Base-by-base conservation (phyloP, 192 early-diverging fungal species). In the Backusella sp. region DNA sequence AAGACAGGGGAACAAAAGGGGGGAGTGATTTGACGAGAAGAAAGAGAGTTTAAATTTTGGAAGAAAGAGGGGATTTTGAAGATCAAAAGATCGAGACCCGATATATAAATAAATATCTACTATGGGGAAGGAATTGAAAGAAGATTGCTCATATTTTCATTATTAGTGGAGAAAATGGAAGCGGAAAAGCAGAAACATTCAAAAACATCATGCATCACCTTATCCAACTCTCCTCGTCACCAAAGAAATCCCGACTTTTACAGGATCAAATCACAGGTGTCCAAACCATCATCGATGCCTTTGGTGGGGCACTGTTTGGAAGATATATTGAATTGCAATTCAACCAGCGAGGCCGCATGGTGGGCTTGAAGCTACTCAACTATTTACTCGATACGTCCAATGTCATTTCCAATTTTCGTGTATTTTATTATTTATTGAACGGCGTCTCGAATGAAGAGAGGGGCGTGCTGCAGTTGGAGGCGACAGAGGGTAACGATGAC, bases 351-450 rank as follows among this genome's bases (percentile, higher is more conserved):
- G 94, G 95, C 9, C 91, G 92, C 34, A 88, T 96, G 72, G 88
- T 96, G 23, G 97, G 97, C 6, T 90, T 92, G 23, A 96, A 94
- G 79, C 87, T 91, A 76, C 84, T 97, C 76, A 91, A 94, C 77
- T 97, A 96, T 76, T 87, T 97, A 73, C 84, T 98, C 26, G 96
- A 98, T 73, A 94, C 94, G 80, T 83, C 80, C 36, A 90, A 95
- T 6, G 91, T 98, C n/a, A 85, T 90, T 4, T 88, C 92, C 75
- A 96, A 91, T 84, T 99, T 97, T 86, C 94, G 98, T 80, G 91
- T 98, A 37, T 96, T 99, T 80, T 96, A 99, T 86, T 93, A 96
- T 78, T 83, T 99, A 36, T 87, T 97, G 4, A 91, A 95, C 28
- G 98, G 97, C 17, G 87, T 86, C 1, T 86, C 90, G 26, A 71